Percentiles rank a stretch among this genome's conserved stretches.
Conservation (phyloP, 1,139 yeast species). For the Magnusiomyces magnusii region DNA sequence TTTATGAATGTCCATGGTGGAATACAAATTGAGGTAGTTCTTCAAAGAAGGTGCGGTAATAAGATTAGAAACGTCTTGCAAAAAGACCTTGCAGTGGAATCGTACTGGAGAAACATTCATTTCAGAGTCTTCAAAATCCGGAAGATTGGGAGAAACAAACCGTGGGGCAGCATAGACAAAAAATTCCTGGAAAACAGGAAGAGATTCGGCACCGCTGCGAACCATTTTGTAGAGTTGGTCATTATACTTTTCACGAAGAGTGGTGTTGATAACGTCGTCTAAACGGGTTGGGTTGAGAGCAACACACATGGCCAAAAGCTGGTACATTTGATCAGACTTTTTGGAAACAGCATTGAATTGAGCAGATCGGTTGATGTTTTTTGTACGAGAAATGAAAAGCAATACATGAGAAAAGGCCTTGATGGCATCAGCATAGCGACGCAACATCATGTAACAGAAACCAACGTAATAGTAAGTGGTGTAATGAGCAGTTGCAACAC, state of each 20-base stretch:
- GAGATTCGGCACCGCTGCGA: slow-evolving; percentile 39
- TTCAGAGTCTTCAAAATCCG: slow-evolving; percentile 32
- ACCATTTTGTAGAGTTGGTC: slow-evolving; percentile 39
- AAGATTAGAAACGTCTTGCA: slow-evolving; percentile 37
- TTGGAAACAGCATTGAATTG: slow-evolving; percentile 43
- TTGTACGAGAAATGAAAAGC: slow-evolving; percentile 41
- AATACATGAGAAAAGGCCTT: slow-evolving; percentile 42
- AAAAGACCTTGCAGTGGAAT: slow-evolving; percentile 40
- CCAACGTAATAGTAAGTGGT: slow-evolving; percentile 46
- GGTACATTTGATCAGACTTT: slow-evolving; percentile 46
- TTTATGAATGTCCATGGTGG: slow-evolving; percentile 41
- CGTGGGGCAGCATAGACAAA: slow-evolving; percentile 43
- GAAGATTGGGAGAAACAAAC: slow-evolving; percentile 39
- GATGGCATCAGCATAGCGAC: slow-evolving; percentile 44
- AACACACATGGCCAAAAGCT: slow-evolving; percentile 40
- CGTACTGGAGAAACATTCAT: slow-evolving; percentile 36
- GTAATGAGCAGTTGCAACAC: slow-evolving; percentile 43
- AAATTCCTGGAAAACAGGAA: slow-evolving; percentile 39
- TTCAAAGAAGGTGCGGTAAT: slow-evolving; percentile 38
- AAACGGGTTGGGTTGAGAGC: slow-evolving; percentile 42
- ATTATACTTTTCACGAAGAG: slow-evolving; percentile 41
- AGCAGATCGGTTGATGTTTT: slow-evolving; percentile 39
- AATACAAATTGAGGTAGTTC: slow-evolving; percentile 40
- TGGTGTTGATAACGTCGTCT: slow-evolving; percentile 39
- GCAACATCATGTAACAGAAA: slow-evolving; percentile 43